Percentiles rank a stretch among this genome's conserved stretches.
These are phyloP conservation scores for Capniomyces stellatus DNA, from an alignment of 371 early-diverging fungal species.

Conservation along the genomic window DNA sequence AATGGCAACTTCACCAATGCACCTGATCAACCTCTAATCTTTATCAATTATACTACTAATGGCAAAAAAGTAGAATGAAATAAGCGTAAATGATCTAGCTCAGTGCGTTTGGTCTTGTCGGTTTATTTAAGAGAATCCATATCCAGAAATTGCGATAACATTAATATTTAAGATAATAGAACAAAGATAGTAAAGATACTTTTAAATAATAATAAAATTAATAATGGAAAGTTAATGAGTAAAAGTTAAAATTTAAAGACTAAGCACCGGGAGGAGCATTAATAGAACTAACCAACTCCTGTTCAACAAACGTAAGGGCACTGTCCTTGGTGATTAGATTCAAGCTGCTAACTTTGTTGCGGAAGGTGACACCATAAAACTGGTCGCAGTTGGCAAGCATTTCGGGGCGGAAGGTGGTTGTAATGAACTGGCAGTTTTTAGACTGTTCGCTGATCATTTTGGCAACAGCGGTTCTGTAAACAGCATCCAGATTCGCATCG, in stretches of 20 bases:
- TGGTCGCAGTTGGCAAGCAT: conserved; percentile 76
- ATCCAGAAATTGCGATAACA: too few relatives aligned
- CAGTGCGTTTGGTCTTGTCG: too few relatives aligned
- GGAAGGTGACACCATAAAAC: conserved; percentile 93
- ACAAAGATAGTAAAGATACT: too few relatives aligned
- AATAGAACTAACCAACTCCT: neutral
- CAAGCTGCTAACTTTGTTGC: conserved; percentile 25
- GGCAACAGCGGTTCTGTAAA: conserved; percentile 86
- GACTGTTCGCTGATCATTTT: conserved; percentile 78
- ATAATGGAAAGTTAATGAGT: too few relatives aligned
- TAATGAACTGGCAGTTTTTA: conserved; percentile 86
- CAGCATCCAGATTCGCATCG: conserved; percentile 98
- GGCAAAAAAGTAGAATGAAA: too few relatives aligned
- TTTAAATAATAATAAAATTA: too few relatives aligned
- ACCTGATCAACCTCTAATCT: neutral
- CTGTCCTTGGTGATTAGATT: conserved; percentile 16
- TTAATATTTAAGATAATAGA: too few relatives aligned
- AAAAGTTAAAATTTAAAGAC: too few relatives aligned
- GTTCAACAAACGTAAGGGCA: conserved; percentile 21
- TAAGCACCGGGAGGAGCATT: too few relatives aligned
- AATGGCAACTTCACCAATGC: neutral
- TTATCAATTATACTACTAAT: neutral
- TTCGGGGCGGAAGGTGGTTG: conserved; percentile 95
- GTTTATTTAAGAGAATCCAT: too few relatives aligned
- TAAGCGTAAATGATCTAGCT: too few relatives aligned